Conservation (phyloP, 2,329 filamentous ascomycete genomes). For the Huntiella decipiens region DNA sequence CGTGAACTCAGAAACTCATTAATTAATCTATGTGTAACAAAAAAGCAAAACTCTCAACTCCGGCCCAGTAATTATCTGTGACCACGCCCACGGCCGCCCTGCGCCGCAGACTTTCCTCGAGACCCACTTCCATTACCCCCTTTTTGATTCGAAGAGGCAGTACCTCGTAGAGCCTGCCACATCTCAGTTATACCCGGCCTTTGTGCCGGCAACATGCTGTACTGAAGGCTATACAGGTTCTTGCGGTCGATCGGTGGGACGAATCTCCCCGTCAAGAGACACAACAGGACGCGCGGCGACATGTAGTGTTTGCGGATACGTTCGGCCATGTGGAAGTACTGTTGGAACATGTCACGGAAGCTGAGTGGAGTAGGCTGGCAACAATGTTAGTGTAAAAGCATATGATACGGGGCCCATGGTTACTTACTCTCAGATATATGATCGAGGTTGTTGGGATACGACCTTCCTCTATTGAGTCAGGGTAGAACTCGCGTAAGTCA, state of each 20-base stretch:
- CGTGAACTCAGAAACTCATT: too few species aligned
- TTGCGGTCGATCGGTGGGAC: constrained; percentile 89
- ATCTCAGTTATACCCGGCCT: constrained; percentile 68
- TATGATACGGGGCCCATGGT: too few species aligned
- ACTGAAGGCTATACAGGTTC: constrained; percentile 89
- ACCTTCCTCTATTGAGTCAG: constrained; percentile 17
- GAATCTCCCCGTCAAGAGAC: constrained; percentile 74
- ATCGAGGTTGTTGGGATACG: constrained; percentile 44
- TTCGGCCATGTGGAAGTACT: constrained; percentile 87
- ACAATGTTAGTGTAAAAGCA: constrained; percentile 1
- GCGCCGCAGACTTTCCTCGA: constrained; percentile 10
- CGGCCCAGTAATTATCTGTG: constrained; percentile 1
- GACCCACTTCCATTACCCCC: constrained; percentile 14
- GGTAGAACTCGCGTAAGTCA: constrained; percentile 41
- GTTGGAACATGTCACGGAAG: constrained; percentile 86
- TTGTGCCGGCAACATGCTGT: constrained; percentile 82
- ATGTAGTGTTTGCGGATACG: constrained; percentile 92
- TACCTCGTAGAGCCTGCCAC: constrained; percentile 51
- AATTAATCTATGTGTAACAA: not conserved
- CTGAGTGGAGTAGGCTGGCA: constrained; percentile 66
- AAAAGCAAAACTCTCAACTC: not conserved
- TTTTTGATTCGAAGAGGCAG: constrained; percentile 17
- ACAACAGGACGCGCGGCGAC: constrained; percentile 70
- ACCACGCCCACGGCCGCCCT: constrained; percentile 1
- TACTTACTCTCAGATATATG: constrained; percentile 61